Evolutionary conservation across 495 filamentous ascomycete species (phyloP), one percentile per base, ranked within the genome.

Genomic region (Lasiosphaeriaceae sp.): DNA sequence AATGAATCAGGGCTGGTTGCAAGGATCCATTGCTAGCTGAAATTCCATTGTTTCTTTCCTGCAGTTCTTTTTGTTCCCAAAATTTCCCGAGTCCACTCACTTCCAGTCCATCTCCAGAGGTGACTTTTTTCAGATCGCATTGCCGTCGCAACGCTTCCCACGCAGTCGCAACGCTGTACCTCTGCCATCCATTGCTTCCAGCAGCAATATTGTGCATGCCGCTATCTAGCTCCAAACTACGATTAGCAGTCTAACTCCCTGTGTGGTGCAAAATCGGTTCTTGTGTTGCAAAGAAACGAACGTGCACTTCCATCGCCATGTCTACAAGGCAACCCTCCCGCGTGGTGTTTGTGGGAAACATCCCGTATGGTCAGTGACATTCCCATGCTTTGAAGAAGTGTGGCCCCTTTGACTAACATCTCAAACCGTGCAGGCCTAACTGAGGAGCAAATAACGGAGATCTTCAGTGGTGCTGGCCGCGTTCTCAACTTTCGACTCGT

Each of bases 401-500:
- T n/a, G n/a, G n/a, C 37, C 24, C 16, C 2, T 11, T 19, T 35
- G 23, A 12, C 47, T 29, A 21, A 23, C 26, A n/a, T n/a, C n/a
- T n/a, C n/a, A n/a, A n/a, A n/a, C n/a, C 9, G 17, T 54, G 35
- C 37, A 94, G 91, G 92, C 65, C 83, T 94, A 55, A 93, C 90
- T 8, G 94, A 98, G 75, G 93, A 97, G 66, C 89, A 94, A 67
- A 95, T 98, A 58, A 87, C 84, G 58, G 87, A 96, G 56, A 92
- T 94, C 55, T 92, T 97, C 71, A 88, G 86, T 64, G 84, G 84
- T 29, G 92, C 88, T 47, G 94, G 94, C 12, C 86, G 88, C 52
- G 93, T 97, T 1, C 73, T 93, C n/a, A 91, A 87, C 65, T 97
- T 98, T 71, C 86, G 94, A 31, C 78, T 98, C 14, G 92, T 97